phyloP scores from a whole-genome alignment of 2,329 filamentous ascomycete genomes.

The Sarocladium brachiariae region DNA sequence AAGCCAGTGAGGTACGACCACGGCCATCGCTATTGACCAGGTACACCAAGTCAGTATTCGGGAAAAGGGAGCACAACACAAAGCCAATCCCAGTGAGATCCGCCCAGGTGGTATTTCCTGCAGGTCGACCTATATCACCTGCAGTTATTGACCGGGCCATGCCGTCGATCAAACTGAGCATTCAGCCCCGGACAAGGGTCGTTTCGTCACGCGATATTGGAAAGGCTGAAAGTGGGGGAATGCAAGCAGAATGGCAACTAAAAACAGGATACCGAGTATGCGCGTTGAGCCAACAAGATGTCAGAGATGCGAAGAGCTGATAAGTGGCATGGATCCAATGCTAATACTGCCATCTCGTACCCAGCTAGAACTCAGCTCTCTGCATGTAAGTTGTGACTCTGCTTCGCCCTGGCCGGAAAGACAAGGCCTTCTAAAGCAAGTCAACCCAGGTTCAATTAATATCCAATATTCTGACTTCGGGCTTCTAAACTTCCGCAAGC shows the following conservation, averaged over 20 bases:
- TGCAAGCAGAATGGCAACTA: background rate
- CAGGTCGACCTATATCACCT: conserved; percentile 5
- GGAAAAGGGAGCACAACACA: background rate
- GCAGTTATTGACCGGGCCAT: background rate
- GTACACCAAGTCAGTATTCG: no score
- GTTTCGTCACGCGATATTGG: background rate
- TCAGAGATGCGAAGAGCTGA: background rate
- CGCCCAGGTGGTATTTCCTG: background rate
- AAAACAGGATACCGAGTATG: background rate
- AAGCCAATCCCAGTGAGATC: background rate
- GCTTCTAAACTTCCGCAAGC: no score
- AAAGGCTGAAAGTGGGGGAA: conserved; percentile 5
- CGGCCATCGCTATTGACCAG: no score
- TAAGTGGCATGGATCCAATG: background rate
- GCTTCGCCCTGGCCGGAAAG: no score
- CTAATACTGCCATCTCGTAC: no score
- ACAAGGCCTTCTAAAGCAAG: no score
- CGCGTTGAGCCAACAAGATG: background rate
- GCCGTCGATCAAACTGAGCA: conserved; percentile 9
- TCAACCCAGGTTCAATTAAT: no score
- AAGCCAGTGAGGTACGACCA: no score
- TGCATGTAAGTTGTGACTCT: no score
- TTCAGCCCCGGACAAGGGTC: conserved; percentile 4
- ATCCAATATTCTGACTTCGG: no score
- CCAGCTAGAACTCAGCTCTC: background rate